These are phyloP conservation scores for Plasmodium adleri DNA, from an alignment of 169 alveolate genomes.

Conservation along the genomic window DNA sequence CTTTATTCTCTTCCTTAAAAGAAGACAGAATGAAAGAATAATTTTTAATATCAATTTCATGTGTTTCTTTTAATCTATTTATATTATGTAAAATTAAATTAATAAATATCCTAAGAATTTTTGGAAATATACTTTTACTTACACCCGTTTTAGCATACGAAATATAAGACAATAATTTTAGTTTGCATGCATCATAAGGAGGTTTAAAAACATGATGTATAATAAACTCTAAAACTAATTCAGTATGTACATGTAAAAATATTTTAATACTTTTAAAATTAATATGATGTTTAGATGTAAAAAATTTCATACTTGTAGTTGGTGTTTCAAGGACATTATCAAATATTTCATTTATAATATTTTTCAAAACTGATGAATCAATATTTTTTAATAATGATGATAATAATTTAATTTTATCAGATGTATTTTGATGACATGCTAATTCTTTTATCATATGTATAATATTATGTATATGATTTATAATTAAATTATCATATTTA, in stretches of 20 bases:
- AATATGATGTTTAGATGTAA: slow-evolving; percentile 29
- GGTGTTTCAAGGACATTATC: slow-evolving; percentile 5
- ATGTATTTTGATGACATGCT: slow-evolving; percentile 48
- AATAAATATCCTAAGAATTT: slow-evolving; percentile 28
- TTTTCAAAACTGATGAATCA: slow-evolving; percentile 15
- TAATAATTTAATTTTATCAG: slow-evolving; percentile 39
- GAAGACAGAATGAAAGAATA: slow-evolving; percentile 9
- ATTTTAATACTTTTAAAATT: slow-evolving; percentile 69
- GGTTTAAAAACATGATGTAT: slow-evolving; percentile 32
- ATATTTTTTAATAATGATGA: slow-evolving; percentile 50
- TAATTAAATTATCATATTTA: slow-evolving; percentile 43
- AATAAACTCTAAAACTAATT: slow-evolving; percentile 43
- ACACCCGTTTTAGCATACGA: slow-evolving; percentile 50
- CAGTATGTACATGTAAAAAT: slow-evolving; percentile 60
- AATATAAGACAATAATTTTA: slow-evolving; percentile 47
- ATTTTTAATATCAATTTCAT: slow-evolving; percentile 19
- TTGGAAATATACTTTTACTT: slow-evolving; percentile 9
- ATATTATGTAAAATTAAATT: slow-evolving; percentile 11
- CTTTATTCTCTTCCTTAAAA: not conserved
- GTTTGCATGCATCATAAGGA: slow-evolving; percentile 43
- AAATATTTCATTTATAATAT: slow-evolving; percentile 35
- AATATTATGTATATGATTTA: slow-evolving; percentile 40
- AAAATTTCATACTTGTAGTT: slow-evolving; percentile 4
- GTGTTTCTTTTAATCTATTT: not conserved
- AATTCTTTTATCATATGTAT: slow-evolving; percentile 74